Evolutionary conservation across 2,329 filamentous ascomycete genomes (phyloP).

Genomic region (Hymenoscyphus repandus): DNA sequence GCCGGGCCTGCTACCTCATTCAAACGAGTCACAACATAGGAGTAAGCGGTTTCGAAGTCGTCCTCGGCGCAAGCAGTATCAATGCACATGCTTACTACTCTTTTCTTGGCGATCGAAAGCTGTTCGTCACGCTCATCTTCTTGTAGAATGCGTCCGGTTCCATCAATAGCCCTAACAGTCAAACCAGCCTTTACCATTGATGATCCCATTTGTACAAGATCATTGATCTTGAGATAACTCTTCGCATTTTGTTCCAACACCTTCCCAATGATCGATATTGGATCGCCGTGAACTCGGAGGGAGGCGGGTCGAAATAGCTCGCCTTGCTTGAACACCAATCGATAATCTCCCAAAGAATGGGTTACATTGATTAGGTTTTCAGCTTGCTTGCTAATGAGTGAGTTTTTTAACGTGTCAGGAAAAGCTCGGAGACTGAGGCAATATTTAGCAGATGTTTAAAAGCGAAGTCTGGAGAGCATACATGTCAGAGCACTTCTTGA

Average conservation of each 20-base stretch:
- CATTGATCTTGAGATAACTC: constrained; percentile 69
- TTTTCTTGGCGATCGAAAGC: constrained; percentile 47
- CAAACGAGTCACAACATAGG: constrained; percentile 70
- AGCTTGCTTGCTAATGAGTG: constrained; percentile 48
- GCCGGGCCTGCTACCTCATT: constrained; percentile 34
- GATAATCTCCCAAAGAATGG: constrained; percentile 70
- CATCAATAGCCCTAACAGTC: constrained; percentile 22
- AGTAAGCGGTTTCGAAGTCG: constrained; percentile 83
- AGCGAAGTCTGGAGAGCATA: constrained; percentile 35
- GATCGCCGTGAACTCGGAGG: constrained; percentile 71
- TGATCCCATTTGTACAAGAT: constrained; percentile 63
- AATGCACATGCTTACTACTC: constrained; percentile 75
- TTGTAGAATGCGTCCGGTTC: constrained; percentile 1
- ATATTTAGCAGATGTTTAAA: neutral
- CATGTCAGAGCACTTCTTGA: constrained; percentile 76
- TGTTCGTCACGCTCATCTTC: constrained; percentile 28
- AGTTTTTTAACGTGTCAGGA: constrained; percentile 48
- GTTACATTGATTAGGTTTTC: constrained; percentile 66
- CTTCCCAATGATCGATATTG: constrained; percentile 66
- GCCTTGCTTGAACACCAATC: constrained; percentile 71
- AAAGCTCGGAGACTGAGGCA: constrained; percentile 56
- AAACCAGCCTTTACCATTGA: constrained; percentile 61
- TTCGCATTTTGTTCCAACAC: constrained; percentile 70
- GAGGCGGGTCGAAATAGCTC: constrained; percentile 76
- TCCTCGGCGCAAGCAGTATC: constrained; percentile 71